A percentile compares a stretch with the other conserved stretches of the same genome.
These are phyloP conservation scores for Penicillium crustosum DNA, from an alignment of 2,329 filamentous ascomycete species.

Conservation along the genomic window DNA sequence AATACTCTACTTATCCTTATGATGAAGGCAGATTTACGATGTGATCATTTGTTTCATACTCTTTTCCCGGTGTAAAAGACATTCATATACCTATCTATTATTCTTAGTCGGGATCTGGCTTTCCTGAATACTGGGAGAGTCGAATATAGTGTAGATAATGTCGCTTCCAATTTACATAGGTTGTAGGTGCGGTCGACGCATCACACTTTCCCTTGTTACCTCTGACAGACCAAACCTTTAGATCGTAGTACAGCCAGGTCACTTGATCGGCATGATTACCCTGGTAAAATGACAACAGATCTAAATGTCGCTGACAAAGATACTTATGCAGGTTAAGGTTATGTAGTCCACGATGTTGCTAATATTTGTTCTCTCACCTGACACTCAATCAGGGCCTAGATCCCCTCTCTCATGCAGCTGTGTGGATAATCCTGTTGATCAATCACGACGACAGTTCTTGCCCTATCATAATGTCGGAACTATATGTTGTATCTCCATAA, in stretches of 20 bases:
- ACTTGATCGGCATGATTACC: constrained; percentile 10
- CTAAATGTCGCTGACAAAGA: not conserved
- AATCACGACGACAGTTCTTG: not conserved
- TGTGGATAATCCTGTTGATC: not conserved
- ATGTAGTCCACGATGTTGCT: not conserved
- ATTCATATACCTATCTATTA: not conserved
- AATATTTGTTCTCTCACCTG: not conserved
- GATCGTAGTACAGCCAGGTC: not conserved
- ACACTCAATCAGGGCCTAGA: not conserved
- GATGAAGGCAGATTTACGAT: not conserved
- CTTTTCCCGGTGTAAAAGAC: not conserved
- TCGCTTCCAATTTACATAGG: constrained; percentile 9
- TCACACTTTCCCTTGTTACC: constrained; percentile 21
- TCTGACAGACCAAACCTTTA: constrained; percentile 18
- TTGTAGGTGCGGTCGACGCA: constrained; percentile 17
- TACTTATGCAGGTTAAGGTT: not conserved
- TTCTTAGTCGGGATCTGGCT: not conserved
- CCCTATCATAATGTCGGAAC: not conserved
- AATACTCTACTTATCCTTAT: not conserved
- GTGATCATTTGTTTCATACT: too few relatives aligned
- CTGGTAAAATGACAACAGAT: too few relatives aligned
- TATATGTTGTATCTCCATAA: not conserved
- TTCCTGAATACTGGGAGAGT: not conserved
- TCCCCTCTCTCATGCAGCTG: not conserved
- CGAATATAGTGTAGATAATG: constrained; percentile 15